Base-by-base conservation (phyloP, 371 early-diverging fungal genomes). In the Rhizopus microsporus region DNA sequence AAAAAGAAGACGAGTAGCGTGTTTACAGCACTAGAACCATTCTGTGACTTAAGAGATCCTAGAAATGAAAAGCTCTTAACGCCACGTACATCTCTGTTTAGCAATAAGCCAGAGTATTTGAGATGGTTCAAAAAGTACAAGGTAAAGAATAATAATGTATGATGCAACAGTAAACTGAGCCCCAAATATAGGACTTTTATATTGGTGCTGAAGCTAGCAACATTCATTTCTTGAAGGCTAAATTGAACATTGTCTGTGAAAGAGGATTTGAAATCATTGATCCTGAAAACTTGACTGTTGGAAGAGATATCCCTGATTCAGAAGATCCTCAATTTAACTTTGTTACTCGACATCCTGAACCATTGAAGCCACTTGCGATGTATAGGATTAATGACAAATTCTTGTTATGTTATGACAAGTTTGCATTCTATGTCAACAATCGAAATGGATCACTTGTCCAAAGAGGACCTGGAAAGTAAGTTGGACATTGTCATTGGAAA, bases 381-480 rank as follows among this genome's bases (percentile, higher is more conserved):
- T 96, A 91, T 72, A 84, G 93, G 40, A 83, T 94, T 29, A 72
- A 69, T 34, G 84, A 88, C 47, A 76, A 71, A 44, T 79, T 94
- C 68, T 68, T 97, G 51, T 78, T 95, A 38, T 96, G 96, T 66
- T 97, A 95, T 71, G 90, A 93, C 40, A 92, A 93, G 58, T 93
- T 94, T 78, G 94, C 89, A 1, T 96, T 97, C 66, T 95, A 88
- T 62, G 93, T 97, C 44, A 89, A 96, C 71, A 89, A 90, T 60
- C 72, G 75, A 35, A 72, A 72, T 53, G 80, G 80, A 7, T 74
- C 77, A 23, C 34, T 79, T 17, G 79, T 75, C 5, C 62, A 59
- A 17, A 66, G 72, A 13, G 72, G 63, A 38, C 48, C 72, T 32
- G 68, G 67, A 64, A 71, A 65, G 77, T 74, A 66, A 69, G 69